Base-by-base conservation (phyloP, 1,284 basidiomycete genomes). In the Microbotryum lychnidis-dioicae region DNA sequence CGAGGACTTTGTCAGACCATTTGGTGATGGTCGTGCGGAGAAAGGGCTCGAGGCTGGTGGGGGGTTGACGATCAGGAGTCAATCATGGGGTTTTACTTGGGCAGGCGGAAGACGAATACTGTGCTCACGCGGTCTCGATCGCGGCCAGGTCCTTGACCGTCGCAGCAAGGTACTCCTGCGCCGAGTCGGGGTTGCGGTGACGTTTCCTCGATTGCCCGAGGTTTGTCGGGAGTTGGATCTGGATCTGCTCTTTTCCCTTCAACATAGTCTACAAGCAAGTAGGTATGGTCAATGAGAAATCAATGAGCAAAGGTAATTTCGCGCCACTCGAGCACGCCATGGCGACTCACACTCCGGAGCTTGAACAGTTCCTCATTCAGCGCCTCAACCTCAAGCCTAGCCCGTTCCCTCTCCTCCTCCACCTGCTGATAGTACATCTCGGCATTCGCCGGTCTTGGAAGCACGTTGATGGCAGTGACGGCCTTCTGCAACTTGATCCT, bases 1-100 rank as follows among this genome's bases (percentile, higher is more conserved):
- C 87, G 71, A 92, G 88, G 52, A 96, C 87, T 77, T 96, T 97
- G 44, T 86, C 81, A 8, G 88, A 91, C 92, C 92, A 97, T 77
- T 96, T 96, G 54, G 81, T 78, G 21, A 97, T 80, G 2, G 88
- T 90, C 60, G 84, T 83, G 47, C 90, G 75, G 18, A 89, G 78
- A 68, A 85, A 68, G 16, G 73, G 70, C 27, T 61, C 54, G 18
- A 68, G 45, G n/a, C 62, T 64, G 65, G 16, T 16, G 9, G 12
- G n/a, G 7, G 10, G 52, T n/a, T 18, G 23, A 20, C n/a, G 42
- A 54, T 9, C 25, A 18, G 23, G 31, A 47, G 42, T 18, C 33
- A 25, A 44, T 44, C 16, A 54, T 9, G n/a, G 14, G 12, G 31
- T 20, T 23, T 29, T 3, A 18, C 42, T 16, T 23, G 23, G 27